Evolutionary conservation across 1,284 basidiomycete species (phyloP).

Genomic region (Stygiomarasmius scandens): DNA sequence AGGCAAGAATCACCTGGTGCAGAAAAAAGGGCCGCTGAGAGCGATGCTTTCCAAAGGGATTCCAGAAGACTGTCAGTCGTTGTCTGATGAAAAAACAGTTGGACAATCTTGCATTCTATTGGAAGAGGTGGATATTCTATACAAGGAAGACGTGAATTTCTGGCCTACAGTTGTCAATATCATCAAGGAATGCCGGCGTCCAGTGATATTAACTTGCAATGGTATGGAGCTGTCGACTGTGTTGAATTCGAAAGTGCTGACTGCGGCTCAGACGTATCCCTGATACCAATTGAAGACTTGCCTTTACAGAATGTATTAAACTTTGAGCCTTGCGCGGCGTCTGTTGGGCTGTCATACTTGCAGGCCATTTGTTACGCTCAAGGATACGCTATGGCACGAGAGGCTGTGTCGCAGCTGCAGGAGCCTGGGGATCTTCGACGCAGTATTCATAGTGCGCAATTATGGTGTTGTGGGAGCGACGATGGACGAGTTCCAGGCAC

Average conservation of each 20-base stretch:
- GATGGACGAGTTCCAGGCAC: slow-evolving; percentile 18
- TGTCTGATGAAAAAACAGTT: slow-evolving; percentile 31
- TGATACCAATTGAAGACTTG: slow-evolving; percentile 72
- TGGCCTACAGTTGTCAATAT: slow-evolving; percentile 86
- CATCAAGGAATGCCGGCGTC: slow-evolving; percentile 80
- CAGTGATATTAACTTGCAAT: slow-evolving; percentile 91
- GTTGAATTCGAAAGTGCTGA: slow-evolving; percentile 11
- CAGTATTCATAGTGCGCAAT: slow-evolving; percentile 61
- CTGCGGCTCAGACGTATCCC: slow-evolving; percentile 57
- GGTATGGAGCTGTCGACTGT: slow-evolving; percentile 53
- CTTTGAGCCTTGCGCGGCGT: slow-evolving; percentile 63
- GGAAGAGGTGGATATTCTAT: slow-evolving; percentile 97
- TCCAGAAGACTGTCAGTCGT: slow-evolving; percentile 6
- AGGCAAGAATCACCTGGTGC: slow-evolving; percentile 87
- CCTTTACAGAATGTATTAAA: slow-evolving; percentile 77
- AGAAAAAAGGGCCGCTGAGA: slow-evolving; percentile 25
- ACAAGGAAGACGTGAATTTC: slow-evolving; percentile 88
- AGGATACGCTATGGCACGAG: slow-evolving; percentile 45
- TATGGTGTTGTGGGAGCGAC: too few relatives aligned
- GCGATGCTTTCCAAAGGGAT: slow-evolving; percentile 9
- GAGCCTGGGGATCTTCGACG: slow-evolving; percentile 58
- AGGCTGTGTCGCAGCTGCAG: slow-evolving; percentile 40
- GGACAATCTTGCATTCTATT: slow-evolving; percentile 89
- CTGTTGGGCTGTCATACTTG: slow-evolving; percentile 74
- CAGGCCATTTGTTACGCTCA: slow-evolving; percentile 65